Evolutionary conservation across 495 filamentous ascomycete genomes (phyloP).

Genomic region (Podospora appendiculata): DNA sequence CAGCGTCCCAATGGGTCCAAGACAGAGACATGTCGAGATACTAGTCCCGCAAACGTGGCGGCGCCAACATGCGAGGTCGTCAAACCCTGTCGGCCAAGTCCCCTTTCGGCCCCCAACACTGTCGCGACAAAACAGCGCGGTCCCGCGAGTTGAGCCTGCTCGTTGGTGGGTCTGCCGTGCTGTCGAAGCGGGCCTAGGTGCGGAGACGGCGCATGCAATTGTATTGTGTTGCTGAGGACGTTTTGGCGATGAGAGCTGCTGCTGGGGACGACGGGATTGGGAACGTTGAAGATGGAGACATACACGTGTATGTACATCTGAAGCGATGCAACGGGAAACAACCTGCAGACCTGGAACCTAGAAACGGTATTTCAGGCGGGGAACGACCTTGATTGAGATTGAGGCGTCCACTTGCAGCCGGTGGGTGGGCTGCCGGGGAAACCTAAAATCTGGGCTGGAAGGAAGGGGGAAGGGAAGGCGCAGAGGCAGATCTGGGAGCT

Average conservation of each 20-base stretch:
- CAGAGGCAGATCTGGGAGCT: neutral
- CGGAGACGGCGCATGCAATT: neutral
- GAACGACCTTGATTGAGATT: neutral
- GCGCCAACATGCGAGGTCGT: neutral
- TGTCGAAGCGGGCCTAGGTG: neutral
- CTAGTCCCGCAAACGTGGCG: neutral
- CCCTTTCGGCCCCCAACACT: slow-evolving; percentile 8
- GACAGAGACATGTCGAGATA: neutral
- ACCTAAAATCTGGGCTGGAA: neutral
- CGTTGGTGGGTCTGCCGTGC: no score
- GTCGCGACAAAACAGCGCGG: neutral
- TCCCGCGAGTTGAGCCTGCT: no score
- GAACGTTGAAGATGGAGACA: neutral
- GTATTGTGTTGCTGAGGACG: neutral
- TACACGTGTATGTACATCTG: no score
- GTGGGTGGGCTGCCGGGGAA: no score
- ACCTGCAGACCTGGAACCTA: no score
- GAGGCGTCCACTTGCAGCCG: neutral
- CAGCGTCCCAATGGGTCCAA: no score
- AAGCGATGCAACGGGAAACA: no score
- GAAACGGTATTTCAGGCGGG: no score
- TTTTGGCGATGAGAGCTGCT: neutral
- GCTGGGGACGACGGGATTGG: no score
- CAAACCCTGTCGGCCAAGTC: neutral
- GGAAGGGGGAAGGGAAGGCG: neutral